Evolutionary conservation across 225 moss, liverwort and hornwort genomes (phyloP).

Genomic region (Pseudoscleropodium purum): DNA sequence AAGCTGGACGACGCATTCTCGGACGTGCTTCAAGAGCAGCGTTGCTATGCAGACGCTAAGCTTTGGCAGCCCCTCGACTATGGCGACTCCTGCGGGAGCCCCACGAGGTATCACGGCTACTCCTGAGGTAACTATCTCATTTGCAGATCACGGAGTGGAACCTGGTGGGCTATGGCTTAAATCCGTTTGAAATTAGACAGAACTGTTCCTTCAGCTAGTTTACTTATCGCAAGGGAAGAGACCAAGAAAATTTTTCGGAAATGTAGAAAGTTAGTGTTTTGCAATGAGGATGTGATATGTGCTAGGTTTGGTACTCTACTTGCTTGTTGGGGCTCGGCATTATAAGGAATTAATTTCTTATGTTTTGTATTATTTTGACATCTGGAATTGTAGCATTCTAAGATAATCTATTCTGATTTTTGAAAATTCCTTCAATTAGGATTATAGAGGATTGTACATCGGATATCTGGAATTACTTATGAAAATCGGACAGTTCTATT

Average conservation of each 20-base stretch:
- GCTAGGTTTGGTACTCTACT: neutral
- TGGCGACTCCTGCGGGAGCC: neutral
- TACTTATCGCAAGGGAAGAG: neutral
- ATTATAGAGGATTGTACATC: no score
- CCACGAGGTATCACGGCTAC: neutral
- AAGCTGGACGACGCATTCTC: neutral
- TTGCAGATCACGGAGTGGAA: neutral
- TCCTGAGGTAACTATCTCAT: neutral
- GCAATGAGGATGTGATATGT: neutral
- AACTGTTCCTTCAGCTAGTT: neutral
- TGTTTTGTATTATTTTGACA: neutral
- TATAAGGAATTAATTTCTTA: neutral
- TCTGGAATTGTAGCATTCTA: neutral
- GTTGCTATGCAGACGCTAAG: constrained; percentile 11
- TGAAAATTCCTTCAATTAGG: neutral
- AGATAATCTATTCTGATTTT: no score
- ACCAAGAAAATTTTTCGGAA: neutral
- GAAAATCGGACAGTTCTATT: neutral
- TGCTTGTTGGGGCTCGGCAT: neutral
- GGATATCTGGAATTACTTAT: neutral
- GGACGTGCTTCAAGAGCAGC: neutral
- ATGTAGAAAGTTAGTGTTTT: no score
- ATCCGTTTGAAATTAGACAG: neutral
- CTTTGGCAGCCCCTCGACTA: constrained; percentile 6
- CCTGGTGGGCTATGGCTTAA: neutral